Conservation (phyloP, 176 grass and related monocot genomes). For the Alopecurus myosuroides region DNA sequence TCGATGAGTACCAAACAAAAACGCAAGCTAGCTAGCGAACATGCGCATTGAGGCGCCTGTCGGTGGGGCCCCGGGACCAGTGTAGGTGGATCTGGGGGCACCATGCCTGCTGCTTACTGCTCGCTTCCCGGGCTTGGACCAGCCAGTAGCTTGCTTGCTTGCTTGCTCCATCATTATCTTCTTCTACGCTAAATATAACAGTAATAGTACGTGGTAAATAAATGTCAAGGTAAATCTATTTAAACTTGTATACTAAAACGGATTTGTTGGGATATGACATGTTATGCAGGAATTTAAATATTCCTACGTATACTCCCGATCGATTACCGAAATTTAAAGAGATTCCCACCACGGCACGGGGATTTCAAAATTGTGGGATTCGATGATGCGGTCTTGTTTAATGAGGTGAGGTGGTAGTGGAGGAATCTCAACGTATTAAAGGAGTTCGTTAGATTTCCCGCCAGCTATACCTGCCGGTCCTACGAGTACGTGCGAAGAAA, state of each 20-base stretch:
- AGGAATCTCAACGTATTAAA: slow-evolving; percentile 8
- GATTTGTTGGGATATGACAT: background rate
- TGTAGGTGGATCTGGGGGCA: slow-evolving; percentile 52
- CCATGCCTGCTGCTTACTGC: slow-evolving; percentile 5
- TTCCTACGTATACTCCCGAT: too few relatives aligned
- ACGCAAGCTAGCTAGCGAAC: slow-evolving; percentile 14
- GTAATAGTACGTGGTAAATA: background rate
- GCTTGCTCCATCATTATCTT: background rate
- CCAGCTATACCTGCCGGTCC: background rate
- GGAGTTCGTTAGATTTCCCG: slow-evolving; percentile 28
- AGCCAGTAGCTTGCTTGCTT: background rate
- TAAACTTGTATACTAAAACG: too few relatives aligned
- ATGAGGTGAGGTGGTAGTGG: background rate
- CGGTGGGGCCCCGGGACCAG: slow-evolving; percentile 37
- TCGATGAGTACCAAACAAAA: slow-evolving; percentile 13
- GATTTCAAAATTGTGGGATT: background rate
- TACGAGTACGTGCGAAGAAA: background rate
- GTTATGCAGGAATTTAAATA: too few relatives aligned
- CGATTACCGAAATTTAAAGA: background rate
- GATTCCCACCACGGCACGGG: background rate
- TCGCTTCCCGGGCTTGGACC: slow-evolving; percentile 1
- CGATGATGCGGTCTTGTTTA: background rate
- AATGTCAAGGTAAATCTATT: background rate
- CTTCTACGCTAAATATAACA: background rate
- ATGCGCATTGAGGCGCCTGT: slow-evolving; percentile 29